Base-by-base conservation (phyloP, 1,284 basidiomycete genomes). In the Singerocomus inundabilis region DNA sequence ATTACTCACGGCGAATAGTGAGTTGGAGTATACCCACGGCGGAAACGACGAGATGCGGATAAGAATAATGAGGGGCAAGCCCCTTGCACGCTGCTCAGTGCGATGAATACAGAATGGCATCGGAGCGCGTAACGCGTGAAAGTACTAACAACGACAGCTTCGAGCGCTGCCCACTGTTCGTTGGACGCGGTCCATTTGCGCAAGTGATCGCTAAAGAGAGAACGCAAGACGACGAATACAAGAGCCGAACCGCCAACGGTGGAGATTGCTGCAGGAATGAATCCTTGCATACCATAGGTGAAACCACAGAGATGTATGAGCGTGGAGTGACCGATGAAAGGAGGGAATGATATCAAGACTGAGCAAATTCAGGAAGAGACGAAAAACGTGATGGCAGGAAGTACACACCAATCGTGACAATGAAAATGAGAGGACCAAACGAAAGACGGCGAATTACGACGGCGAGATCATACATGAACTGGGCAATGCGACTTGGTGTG, bases 41-140 rank as follows among this genome's bases (percentile, higher is more conserved):
- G 90, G 88, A 62, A 93, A 81, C 3, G 91, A 85, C 6, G 86
- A 91, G 18, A 89, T 67, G n/a, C 90, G 81, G 56, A 92, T 85
- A 39, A 93, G 76, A 56, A 90, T 78, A 39, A 93, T 88, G 21
- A 93, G 70, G 15, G 85, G 84, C 12, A 92, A 71, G 7, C 89
- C 86, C 62, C 84, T 86, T 11, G 81, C 77, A 56, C 71, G 74
- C 86, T 88, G 56, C 45, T 54, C 57, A 43, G 42, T 18, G 36
- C 26, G 40, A 44, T 36, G 39, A 38, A 41, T 33, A 49, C n/a
- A 21, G 48, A 40, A 38, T 38, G 26, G 26, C 24, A 44, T 15
- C 42, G 25, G 30, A 44, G 31, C 5, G 30, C 30, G 34, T 45
- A 29, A 60, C 32, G 30, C 39, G 51, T 40, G 35, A 57, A 35